A percentile compares a stretch with the other conserved stretches of the same genome.
Evolutionary conservation across 2,329 filamentous ascomycete genomes (phyloP).

Genomic region (Cryphonectria nitschkei): DNA sequence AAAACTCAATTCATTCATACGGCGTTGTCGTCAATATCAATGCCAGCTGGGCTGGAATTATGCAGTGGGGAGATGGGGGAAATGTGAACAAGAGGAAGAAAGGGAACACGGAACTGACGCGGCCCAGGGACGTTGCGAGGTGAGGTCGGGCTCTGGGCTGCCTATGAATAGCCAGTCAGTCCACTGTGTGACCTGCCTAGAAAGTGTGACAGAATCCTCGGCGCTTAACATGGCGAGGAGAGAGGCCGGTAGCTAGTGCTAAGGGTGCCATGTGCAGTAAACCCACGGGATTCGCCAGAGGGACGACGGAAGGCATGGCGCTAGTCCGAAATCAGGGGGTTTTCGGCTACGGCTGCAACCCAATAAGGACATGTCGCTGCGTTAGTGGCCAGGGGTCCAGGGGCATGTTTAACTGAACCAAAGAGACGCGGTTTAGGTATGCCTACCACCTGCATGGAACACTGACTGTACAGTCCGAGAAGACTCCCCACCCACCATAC

Average conservation of each 20-base stretch:
- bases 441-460: neutral
- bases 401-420: slow-evolving; percentile 5
- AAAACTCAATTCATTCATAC: neutral
- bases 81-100: neutral
- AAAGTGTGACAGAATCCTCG: slow-evolving; percentile 26
- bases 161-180: slow-evolving; percentile 23
- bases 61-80: neutral
- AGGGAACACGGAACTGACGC: slow-evolving; percentile 1
- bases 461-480: neutral
- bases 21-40: slow-evolving; percentile 10
- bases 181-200: slow-evolving; percentile 23
- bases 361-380: slow-evolving; percentile 17
- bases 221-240: slow-evolving; percentile 28
- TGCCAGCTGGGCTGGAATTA: slow-evolving; percentile 10
- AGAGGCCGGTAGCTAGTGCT: slow-evolving; percentile 26
- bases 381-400: slow-evolving; percentile 7
- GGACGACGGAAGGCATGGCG: neutral
- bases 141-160: slow-evolving; percentile 19
- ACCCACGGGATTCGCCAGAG: slow-evolving; percentile 26
- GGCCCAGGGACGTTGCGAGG: slow-evolving; percentile 2
- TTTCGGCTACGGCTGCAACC: slow-evolving; percentile 19
- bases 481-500: neutral
- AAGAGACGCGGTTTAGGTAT: slow-evolving; percentile 17
- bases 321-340: slow-evolving; percentile 19
- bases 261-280: slow-evolving; percentile 21